Percentiles rank a stretch among this genome's conserved stretches.
Evolutionary conservation across 2,329 filamentous ascomycete species (phyloP).

Genomic region (Fusarium incarnatum): DNA sequence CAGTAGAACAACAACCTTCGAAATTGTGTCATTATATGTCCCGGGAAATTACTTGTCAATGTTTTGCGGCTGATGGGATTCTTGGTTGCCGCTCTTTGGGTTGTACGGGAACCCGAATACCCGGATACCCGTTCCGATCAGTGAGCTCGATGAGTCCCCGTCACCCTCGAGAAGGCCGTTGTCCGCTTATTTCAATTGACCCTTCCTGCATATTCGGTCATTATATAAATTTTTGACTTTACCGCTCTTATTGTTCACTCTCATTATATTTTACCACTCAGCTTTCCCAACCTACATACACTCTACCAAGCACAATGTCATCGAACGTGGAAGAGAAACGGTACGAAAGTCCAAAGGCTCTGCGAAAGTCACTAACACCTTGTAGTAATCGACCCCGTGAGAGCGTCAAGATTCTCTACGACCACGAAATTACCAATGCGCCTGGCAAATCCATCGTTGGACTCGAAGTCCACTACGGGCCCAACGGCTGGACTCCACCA

Average conservation of each 20-base stretch:
- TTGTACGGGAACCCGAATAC: constrained; percentile 2
- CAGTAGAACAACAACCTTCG: neutral
- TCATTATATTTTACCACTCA: too few species aligned
- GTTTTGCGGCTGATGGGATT: accelerated
- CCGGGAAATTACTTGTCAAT: neutral
- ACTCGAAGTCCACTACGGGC: constrained; percentile 16
- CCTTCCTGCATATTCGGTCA: too few species aligned
- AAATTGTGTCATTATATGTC: neutral
- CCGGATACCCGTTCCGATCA: neutral
- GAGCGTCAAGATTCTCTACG: constrained; percentile 11
- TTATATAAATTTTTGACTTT: too few species aligned
- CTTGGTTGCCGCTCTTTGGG: neutral
- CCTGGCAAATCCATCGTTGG: constrained; percentile 32
- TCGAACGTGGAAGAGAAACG: neutral
- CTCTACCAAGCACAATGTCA: neutral
- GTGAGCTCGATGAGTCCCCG: neutral
- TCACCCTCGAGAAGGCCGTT: too few species aligned
- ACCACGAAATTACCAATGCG: constrained; percentile 25
- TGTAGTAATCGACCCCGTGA: constrained; percentile 42
- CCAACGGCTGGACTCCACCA: constrained; percentile 24
- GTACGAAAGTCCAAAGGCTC: too few species aligned
- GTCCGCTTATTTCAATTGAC: too few species aligned
- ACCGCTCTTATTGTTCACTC: too few species aligned
- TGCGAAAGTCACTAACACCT: too few species aligned
- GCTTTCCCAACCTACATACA: too few species aligned